A percentile compares a stretch with the other conserved stretches of the same genome.
These are phyloP conservation scores for Albugo laibachii DNA, from an alignment of 352 stramenopile species.

Conservation along the genomic window DNA sequence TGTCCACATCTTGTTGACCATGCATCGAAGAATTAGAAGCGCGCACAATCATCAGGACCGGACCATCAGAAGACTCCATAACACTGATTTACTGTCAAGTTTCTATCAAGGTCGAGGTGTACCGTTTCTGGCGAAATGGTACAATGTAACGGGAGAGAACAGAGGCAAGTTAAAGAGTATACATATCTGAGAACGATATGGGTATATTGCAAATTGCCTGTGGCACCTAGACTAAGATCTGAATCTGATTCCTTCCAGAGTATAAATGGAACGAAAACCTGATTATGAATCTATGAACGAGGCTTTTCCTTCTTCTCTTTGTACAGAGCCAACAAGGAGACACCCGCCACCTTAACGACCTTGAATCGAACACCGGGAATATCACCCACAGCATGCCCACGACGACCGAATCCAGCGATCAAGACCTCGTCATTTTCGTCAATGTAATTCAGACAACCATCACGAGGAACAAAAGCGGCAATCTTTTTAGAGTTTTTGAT, in stretches of 20 bases:
- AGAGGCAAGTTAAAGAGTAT: no score
- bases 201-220: no score
- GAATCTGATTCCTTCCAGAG: background rate
- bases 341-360: slow-evolving; percentile 98
- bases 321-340: slow-evolving; percentile 98
- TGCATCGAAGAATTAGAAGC: slow-evolving; percentile 24
- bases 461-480: slow-evolving; percentile 97
- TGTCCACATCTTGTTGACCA: background rate
- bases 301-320: slow-evolving; percentile 99
- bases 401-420: slow-evolving; percentile 98
- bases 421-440: slow-evolving; percentile 99
- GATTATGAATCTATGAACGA: slow-evolving; percentile 80
- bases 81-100: no score
- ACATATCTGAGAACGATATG: no score
- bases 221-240: no score
- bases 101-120: no score
- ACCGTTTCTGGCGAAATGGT: no score
- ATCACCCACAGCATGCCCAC: slow-evolving; percentile 99
- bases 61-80: slow-evolving; percentile 1
- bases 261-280: background rate
- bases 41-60: slow-evolving; percentile 67
- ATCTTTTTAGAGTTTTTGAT: slow-evolving; percentile 99
- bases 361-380: slow-evolving; percentile 99
- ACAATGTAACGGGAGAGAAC: no score
- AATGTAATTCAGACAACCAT: slow-evolving; percentile 99